phyloP scores from a whole-genome alignment of 305 asterid species.

The Fraxinus paxiana region DNA sequence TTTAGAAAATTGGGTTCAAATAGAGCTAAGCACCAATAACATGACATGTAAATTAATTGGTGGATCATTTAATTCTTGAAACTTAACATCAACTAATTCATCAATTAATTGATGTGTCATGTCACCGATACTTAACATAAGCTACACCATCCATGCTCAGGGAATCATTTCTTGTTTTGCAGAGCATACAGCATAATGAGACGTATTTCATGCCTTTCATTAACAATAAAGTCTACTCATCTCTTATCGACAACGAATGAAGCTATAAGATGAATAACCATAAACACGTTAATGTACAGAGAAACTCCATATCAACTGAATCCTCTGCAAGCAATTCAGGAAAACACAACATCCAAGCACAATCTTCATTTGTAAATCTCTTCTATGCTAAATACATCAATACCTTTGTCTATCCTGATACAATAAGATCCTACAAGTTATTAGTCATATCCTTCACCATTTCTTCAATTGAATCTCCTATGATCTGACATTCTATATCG shows the following conservation, averaged over 20 bases:
- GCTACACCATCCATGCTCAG: background rate
- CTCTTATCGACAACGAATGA: background rate
- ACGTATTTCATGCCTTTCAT: background rate
- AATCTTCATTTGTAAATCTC: slow-evolving; percentile 16
- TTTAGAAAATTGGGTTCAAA: background rate
- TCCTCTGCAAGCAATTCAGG: slow-evolving; percentile 22
- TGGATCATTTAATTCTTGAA: background rate
- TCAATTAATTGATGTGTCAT: background rate
- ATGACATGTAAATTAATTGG: background rate
- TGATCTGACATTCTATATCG: slow-evolving; percentile 61
- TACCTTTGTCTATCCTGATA: background rate
- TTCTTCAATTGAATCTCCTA: slow-evolving; percentile 61
- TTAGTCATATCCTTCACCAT: slow-evolving; percentile 40
- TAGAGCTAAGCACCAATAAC: background rate
- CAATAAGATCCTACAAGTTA: background rate
- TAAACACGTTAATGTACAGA: background rate
- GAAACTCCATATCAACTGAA: slow-evolving; percentile 13
- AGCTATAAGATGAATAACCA: background rate
- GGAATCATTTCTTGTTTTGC: background rate
- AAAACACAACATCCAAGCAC: slow-evolving; percentile 19
- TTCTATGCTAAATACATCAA: background rate
- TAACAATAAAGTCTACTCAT: background rate
- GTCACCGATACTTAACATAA: background rate
- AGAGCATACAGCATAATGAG: background rate
- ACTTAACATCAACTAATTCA: background rate